Evolutionary conservation across 2,329 filamentous ascomycete genomes (phyloP).

Genomic region (Raffaelea arxii): DNA sequence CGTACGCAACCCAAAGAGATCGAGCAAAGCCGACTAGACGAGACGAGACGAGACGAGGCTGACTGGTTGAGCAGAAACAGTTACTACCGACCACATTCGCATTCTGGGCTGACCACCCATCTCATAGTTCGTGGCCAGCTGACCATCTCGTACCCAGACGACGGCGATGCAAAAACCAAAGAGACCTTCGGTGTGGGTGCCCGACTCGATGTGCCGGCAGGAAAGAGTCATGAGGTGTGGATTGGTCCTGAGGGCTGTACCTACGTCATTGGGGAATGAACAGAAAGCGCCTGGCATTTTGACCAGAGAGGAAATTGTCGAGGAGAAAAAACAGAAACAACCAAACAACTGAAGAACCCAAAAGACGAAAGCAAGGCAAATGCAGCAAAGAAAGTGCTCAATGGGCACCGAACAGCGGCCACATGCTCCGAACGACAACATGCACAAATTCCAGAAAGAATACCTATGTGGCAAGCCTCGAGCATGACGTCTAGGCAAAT

Average conservation of each 20-base stretch:
- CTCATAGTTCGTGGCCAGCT: conserved; percentile 55
- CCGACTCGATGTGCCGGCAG: conserved; percentile 56
- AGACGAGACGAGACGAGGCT: neutral
- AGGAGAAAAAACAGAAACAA: neutral
- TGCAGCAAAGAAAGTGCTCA: neutral
- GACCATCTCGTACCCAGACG: conserved; percentile 57
- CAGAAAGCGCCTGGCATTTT: too few species aligned
- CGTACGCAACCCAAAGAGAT: conserved; percentile 35
- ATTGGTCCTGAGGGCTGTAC: conserved; percentile 57
- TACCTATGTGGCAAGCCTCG: too few species aligned
- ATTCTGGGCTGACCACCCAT: conserved; percentile 57
- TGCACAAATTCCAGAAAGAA: neutral
- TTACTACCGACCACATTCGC: conserved; percentile 59
- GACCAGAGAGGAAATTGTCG: neutral
- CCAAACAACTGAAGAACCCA: neutral
- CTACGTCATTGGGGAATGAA: conserved; percentile 50
- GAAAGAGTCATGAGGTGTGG: conserved; percentile 59
- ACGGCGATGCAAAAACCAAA: conserved; percentile 27
- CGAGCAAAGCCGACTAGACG: neutral
- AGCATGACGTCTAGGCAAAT: too few species aligned
- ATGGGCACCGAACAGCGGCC: too few species aligned
- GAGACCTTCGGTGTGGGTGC: conserved; percentile 50
- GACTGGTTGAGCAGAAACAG: conserved; percentile 42
- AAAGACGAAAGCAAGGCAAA: neutral
- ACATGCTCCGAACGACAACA: neutral